phyloP scores from a whole-genome alignment of 108 stramenopile genomes.

The Nitzschia sp. region DNA sequence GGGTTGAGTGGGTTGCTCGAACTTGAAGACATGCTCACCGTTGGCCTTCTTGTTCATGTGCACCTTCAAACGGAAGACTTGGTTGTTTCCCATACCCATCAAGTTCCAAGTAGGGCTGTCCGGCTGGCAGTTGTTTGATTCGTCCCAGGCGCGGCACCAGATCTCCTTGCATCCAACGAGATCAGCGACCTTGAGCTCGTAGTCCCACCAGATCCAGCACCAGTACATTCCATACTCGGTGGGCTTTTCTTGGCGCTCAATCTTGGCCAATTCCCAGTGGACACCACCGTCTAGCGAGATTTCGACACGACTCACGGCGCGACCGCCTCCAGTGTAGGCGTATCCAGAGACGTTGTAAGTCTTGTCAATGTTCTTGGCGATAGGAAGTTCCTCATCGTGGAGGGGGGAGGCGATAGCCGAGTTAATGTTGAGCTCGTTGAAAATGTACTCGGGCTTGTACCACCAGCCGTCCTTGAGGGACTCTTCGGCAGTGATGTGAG shows the following conservation, averaged over 20 bases:
- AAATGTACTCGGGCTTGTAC: conserved; percentile 98
- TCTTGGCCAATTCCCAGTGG: conserved; percentile 79
- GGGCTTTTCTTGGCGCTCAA: conserved; percentile 80
- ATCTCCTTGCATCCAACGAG: conserved; percentile 90
- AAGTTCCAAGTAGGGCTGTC: conserved; percentile 94
- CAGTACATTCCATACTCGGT: conserved; percentile 91
- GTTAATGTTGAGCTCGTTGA: conserved; percentile 99
- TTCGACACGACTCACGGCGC: conserved; percentile 90
- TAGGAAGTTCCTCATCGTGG: conserved; percentile 89
- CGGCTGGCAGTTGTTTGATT: conserved; percentile 92
- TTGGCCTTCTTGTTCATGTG: conserved; percentile 69
- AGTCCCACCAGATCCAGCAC: conserved; percentile 93
- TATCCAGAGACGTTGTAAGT: conserved; percentile 91
- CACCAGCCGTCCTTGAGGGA: conserved; percentile 93
- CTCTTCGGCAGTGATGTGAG: conserved; percentile 92
- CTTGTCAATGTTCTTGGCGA: conserved; percentile 60
- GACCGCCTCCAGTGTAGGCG: conserved; percentile 96
- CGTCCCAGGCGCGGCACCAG: conserved; percentile 95
- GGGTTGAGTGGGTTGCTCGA: conserved; percentile 96
- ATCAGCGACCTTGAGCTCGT: conserved; percentile 70
- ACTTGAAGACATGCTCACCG: conserved; percentile 80
- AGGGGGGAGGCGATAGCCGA: conserved; percentile 90
- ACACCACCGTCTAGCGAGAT: conserved; percentile 86
- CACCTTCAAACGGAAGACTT: conserved; percentile 91
- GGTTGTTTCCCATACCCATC: conserved; percentile 99